Evolutionary conservation across 164 flowering plant genomes (phyloP), one percentile per base, ranked within the genome.

Genomic region (Tinospora cordifolia): DNA sequence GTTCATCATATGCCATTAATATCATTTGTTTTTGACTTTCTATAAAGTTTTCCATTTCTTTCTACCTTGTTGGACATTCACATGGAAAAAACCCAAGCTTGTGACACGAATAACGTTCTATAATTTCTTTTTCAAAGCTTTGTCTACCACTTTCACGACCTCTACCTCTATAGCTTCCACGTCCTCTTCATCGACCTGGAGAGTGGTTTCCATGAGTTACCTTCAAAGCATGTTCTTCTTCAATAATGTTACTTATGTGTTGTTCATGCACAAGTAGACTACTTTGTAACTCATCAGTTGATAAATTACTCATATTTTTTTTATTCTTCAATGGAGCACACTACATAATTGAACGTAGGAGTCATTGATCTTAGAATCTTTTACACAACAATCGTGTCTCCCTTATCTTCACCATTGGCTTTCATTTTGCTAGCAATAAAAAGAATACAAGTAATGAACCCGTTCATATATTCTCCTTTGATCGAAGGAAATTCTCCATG

Each of bases 301-400:
- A n/a, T n/a, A n/a, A n/a, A n/a, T n/a, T 64, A 5, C 34, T 36
- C 14, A 36, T 13, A 64, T n/a, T 34, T 41, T 0, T 64, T 60
- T 13, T 26, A 60, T 3, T 60, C 63, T 10, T 60, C 13, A 60
- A 60, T 60, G 24, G 63, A 60, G 25, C 63, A 60, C 63, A 60
- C 63, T 13, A 60, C 63, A 60, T 60, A 60, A 27, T 21, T 27
- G 24, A 64, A 64, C 17, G 30, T 64, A 11, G 66, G 40, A 64
- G 66, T 64, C 66, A 64, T 64, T 14, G 66, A 64, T 64, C 46
- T 0, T 36, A 64, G n/a, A 64, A 64, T 64, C 40, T 64, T 64
- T 64, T 64, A 40, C 11, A 60, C 34, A 26, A 60, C 63, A 60
- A n/a, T n/a, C n/a, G n/a, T n/a, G n/a, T 26, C 34, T 40, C n/a